Evolutionary conservation across 2,329 filamentous ascomycete genomes (phyloP).

Genomic region (Aspergillus tanneri): DNA sequence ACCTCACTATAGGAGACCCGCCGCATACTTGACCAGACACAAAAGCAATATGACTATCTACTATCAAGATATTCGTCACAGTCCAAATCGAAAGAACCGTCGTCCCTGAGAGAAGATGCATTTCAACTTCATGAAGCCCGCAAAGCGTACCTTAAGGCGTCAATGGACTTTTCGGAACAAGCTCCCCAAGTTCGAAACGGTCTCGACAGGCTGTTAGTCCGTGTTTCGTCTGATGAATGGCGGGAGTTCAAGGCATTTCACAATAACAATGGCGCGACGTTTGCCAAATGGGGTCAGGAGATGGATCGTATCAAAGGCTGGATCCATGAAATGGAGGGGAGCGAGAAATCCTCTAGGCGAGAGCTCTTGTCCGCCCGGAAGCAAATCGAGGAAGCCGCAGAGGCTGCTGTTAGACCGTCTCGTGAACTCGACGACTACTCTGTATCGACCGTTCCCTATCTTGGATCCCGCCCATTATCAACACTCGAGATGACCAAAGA

Average conservation of each 20-base stretch:
- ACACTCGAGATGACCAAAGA: constrained; percentile 56
- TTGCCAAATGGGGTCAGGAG: constrained; percentile 69
- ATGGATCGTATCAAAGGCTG: constrained; percentile 91
- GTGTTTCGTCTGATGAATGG: constrained; percentile 83
- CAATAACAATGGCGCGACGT: constrained; percentile 61
- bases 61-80: constrained; percentile 80
- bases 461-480: constrained; percentile 68
- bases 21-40: constrained; percentile 70
- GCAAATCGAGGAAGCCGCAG: constrained; percentile 76
- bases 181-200: constrained; percentile 81
- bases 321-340: constrained; percentile 89
- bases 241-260: constrained; percentile 74
- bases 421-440: constrained; percentile 92
- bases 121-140: constrained; percentile 92
- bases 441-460: constrained; percentile 81
- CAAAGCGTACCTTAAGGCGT: constrained; percentile 85
- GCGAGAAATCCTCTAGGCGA: constrained; percentile 77
- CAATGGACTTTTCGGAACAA: constrained; percentile 88
- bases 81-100: constrained; percentile 91
- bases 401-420: constrained; percentile 72
- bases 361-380: constrained; percentile 77
- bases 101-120: constrained; percentile 86
- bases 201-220: constrained; percentile 82
- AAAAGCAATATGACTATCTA: constrained; percentile 79
- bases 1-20: constrained; percentile 60